Percentiles rank a stretch among this genome's conserved stretches.
Conservation (phyloP, 805 yeast genomes). For the Myxozyma neglecta region DNA sequence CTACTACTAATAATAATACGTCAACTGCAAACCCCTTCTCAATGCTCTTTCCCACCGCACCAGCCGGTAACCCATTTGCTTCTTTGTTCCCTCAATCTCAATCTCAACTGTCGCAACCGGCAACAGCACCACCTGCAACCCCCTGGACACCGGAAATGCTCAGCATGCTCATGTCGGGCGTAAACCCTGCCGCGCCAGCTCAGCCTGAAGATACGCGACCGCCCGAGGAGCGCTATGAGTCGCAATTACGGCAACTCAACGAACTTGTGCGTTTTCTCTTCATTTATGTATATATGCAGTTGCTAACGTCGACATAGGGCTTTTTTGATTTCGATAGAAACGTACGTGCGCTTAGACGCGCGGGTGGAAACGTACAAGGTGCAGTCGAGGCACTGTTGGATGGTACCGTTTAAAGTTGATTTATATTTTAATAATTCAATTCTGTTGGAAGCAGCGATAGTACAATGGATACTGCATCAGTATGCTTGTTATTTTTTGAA, state of each 20-base stretch:
- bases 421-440: background rate
- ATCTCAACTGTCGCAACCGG: too few species aligned
- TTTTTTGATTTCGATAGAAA: slow-evolving; percentile 90
- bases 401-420: slow-evolving; percentile 43
- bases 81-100: slow-evolving; percentile 40
- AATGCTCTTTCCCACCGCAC: slow-evolving; percentile 45
- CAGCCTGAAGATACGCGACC: slow-evolving; percentile 63
- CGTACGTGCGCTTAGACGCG: slow-evolving; percentile 85
- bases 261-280: slow-evolving; percentile 51
- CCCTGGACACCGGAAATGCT: slow-evolving; percentile 28
- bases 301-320: slow-evolving; percentile 45
- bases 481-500: too few species aligned
- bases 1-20: slow-evolving; percentile 29
- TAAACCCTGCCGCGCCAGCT: slow-evolving; percentile 18
- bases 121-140: too few species aligned
- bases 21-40: slow-evolving; percentile 55
- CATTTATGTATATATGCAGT: background rate
- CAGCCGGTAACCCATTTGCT: slow-evolving; percentile 40
- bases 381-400: slow-evolving; percentile 84
- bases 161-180: slow-evolving; percentile 15
- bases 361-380: slow-evolving; percentile 97
- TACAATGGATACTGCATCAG: too few species aligned
- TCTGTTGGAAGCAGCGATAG: too few species aligned
- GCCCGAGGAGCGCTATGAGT: slow-evolving; percentile 75
- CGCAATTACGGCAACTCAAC: slow-evolving; percentile 70